Conservation (phyloP, 805 yeast species). For the Henningerozyma blattae region DNA sequence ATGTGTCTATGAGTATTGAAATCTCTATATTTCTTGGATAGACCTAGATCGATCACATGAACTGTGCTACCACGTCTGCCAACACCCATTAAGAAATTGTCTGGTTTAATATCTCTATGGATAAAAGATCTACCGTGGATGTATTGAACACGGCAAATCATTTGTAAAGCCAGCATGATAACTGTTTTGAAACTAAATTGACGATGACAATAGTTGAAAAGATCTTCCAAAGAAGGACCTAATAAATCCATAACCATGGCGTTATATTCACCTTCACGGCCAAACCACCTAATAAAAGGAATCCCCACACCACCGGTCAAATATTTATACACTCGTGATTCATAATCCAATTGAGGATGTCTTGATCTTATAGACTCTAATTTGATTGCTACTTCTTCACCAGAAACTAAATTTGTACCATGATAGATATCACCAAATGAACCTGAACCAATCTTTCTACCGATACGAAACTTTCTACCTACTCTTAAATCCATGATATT, state of each 20-base stretch:
- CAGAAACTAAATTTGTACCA: conserved; percentile 87
- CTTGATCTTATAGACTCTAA: conserved; percentile 83
- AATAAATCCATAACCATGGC: conserved; percentile 94
- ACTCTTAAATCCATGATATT: conserved; percentile 61
- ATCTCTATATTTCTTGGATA: conserved; percentile 90
- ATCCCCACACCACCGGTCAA: conserved; percentile 96
- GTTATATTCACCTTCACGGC: conserved; percentile 92
- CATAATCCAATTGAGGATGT: conserved; percentile 96
- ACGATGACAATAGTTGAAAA: conserved; percentile 92
- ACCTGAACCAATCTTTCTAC: conserved; percentile 93
- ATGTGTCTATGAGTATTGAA: conserved; percentile 92
- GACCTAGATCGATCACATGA: conserved; percentile 87
- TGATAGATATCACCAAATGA: conserved; percentile 95
- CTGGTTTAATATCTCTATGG: conserved; percentile 79
- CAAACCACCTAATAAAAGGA: conserved; percentile 95
- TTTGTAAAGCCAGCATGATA: conserved; percentile 84
- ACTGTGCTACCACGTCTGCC: conserved; percentile 95
- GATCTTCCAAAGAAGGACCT: conserved; percentile 92
- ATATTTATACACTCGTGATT: conserved; percentile 91
- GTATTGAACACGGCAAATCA: conserved; percentile 87
- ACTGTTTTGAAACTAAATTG: conserved; percentile 92
- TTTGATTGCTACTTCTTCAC: conserved; percentile 97
- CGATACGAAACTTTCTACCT: conserved; percentile 90
- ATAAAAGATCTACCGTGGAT: conserved; percentile 92
- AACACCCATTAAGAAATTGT: conserved; percentile 75